phyloP scores from a whole-genome alignment of 176 grass and related monocot genomes.

The Zea mays region DNA sequence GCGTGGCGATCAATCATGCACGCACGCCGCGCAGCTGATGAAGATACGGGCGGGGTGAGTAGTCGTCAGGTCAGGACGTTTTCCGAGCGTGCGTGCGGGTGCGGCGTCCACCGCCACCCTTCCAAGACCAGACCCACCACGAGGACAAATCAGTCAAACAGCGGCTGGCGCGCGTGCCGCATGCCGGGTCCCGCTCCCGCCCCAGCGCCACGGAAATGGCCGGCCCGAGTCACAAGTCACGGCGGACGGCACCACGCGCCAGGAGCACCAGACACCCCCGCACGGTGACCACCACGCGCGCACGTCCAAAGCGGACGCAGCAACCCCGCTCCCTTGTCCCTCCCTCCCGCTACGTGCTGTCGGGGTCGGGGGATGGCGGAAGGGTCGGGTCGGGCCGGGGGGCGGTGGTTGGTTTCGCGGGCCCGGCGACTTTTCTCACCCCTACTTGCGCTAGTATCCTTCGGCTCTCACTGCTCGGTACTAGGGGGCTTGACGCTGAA shows the following conservation, averaged over 20 bases:
- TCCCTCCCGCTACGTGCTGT: too few relatives aligned
- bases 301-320: background rate
- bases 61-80: background rate
- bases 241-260: background rate
- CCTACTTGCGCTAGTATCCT: too few relatives aligned
- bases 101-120: background rate
- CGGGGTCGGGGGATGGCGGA: too few relatives aligned
- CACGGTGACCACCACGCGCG: background rate
- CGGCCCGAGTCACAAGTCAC: too few relatives aligned
- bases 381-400: background rate
- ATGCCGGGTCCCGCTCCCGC: background rate
- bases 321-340: too few relatives aligned
- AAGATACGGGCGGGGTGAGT: background rate
- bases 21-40: background rate
- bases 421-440: background rate
- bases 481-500: background rate
- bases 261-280: background rate
- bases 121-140: background rate
- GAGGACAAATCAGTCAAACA: background rate
- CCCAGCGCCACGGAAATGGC: too few relatives aligned
- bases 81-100: constrained; percentile 9
- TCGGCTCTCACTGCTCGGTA: too few relatives aligned
- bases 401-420: constrained; percentile 1
- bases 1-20: background rate
- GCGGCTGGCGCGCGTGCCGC: background rate